phyloP scores from a whole-genome alignment of 2,329 filamentous ascomycete genomes.

The Exophiala oligosperma region DNA sequence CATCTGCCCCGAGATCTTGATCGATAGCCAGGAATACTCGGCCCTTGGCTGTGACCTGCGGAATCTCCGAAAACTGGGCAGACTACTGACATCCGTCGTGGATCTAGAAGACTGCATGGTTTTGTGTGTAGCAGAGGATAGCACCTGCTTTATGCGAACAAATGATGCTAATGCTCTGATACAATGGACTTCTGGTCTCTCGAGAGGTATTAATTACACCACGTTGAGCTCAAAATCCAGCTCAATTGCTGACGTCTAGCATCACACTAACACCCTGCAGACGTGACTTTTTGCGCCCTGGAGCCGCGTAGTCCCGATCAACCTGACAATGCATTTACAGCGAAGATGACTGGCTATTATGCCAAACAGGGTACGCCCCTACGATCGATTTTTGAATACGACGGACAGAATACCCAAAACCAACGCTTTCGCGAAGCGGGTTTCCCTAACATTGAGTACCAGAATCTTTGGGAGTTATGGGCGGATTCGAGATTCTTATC shows the following conservation, averaged over 20 bases:
- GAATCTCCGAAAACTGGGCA: slow-evolving; percentile 62
- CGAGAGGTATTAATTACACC: slow-evolving; percentile 56
- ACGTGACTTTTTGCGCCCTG: slow-evolving; percentile 78
- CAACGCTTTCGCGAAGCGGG: slow-evolving; percentile 66
- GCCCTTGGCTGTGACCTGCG: slow-evolving; percentile 49
- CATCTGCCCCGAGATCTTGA: slow-evolving; percentile 1
- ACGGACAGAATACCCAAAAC: slow-evolving; percentile 63
- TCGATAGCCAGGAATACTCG: slow-evolving; percentile 26
- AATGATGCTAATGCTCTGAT: slow-evolving; percentile 73
- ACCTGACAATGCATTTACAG: slow-evolving; percentile 71
- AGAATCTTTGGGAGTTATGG: slow-evolving; percentile 83
- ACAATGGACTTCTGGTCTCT: slow-evolving; percentile 69
- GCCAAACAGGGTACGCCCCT: slow-evolving; percentile 26
- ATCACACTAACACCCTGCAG: slow-evolving; percentile 19
- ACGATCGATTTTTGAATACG: slow-evolving; percentile 60
- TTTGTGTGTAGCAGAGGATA: slow-evolving; percentile 85
- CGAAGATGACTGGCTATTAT: slow-evolving; percentile 28
- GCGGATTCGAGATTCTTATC: slow-evolving; percentile 66
- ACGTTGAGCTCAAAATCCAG: not conserved
- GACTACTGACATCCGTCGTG: slow-evolving; percentile 59
- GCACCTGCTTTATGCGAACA: slow-evolving; percentile 84
- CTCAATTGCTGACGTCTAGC: not conserved
- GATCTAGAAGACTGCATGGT: slow-evolving; percentile 61
- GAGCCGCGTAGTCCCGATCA: slow-evolving; percentile 85
- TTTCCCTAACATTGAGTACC: slow-evolving; percentile 63